Evolutionary conservation across 106 monocot genomes (phyloP), one percentile per base, ranked within the genome.

Genomic region (Allium cepa): DNA sequence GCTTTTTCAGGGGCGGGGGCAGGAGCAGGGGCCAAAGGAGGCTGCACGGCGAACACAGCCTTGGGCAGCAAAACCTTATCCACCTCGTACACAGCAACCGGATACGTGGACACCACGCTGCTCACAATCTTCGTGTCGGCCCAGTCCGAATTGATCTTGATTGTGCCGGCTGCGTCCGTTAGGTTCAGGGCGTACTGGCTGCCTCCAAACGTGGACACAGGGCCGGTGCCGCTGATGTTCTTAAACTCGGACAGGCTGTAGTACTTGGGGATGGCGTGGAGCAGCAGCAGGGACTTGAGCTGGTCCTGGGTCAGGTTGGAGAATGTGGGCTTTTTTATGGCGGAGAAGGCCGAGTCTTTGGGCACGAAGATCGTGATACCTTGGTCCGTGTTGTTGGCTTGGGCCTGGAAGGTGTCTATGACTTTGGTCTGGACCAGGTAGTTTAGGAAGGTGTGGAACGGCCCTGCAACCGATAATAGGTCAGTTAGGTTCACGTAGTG

Each of bases 351-450:
- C 0, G 81, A 76, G 79, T 97, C 82, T 14, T 73, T 87, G 14
- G 97, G 97, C 47, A 79, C 97, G 18, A 97, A 97, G 81, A 97
- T 74, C 65, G 97, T 97, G 72, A 97, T 68, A 26, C 97, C 97
- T 57, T 86, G 78, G 0, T 86, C 68, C 3, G 84, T 86, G 78
- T 87, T 71, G 77, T 97, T 92, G 47, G 89, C 97, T 69, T 92
- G 92, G 76, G 78, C 83, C 69, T 97, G 97, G 80, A 92, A 89
- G 49, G 86, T 89, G 8, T 86, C 57, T 10, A 90, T 84, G 73
- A 89, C 86, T 47, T 87, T 27, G 47, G 97, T 92, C 72, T 89
- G 79, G 11, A 59, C 9, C 18, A 92, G 82, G 67, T 82, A 84
- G 58, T 71, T 72, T 65, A 97, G 92, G 79, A 97, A 97, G 69